Evolutionary conservation across 2,329 filamentous ascomycete genomes (phyloP).

Genomic region (Alternaria burnsii): DNA sequence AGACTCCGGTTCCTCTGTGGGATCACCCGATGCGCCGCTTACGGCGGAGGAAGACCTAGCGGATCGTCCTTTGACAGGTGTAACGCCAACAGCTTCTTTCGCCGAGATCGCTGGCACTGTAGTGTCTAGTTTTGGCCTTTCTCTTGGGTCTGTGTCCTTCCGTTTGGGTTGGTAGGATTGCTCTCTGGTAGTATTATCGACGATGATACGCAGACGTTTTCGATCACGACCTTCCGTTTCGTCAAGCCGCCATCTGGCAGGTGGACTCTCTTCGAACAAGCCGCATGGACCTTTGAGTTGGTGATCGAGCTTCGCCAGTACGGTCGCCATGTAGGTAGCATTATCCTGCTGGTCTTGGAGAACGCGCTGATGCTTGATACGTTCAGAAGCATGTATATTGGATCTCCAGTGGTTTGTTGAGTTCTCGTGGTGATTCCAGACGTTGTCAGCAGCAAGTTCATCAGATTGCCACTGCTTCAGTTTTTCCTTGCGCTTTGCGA

Average conservation of each 20-base stretch:
- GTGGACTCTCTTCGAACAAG: constrained; percentile 72
- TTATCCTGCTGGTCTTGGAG: constrained; percentile 95
- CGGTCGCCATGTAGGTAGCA: constrained; percentile 75
- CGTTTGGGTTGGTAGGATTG: constrained; percentile 87
- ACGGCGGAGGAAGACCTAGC: constrained; percentile 32
- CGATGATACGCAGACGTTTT: constrained; percentile 87
- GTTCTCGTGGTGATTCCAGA: constrained; percentile 82
- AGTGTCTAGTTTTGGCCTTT: constrained; percentile 59
- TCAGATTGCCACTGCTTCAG: constrained; percentile 82
- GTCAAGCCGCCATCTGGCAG: constrained; percentile 88
- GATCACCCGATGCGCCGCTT: constrained; percentile 32
- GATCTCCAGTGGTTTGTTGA: constrained; percentile 92
- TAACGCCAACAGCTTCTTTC: constrained; percentile 41
- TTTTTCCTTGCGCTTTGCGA: constrained; percentile 80
- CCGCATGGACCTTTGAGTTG: constrained; percentile 82
- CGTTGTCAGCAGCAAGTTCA: constrained; percentile 72
- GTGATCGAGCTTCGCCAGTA: constrained; percentile 80
- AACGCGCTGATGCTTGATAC: constrained; percentile 87
- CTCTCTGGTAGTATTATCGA: constrained; percentile 72
- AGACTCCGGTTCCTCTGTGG: constrained; percentile 53
- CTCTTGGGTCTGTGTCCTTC: constrained; percentile 66
- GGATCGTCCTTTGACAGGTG: constrained; percentile 34
- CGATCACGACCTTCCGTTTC: constrained; percentile 94
- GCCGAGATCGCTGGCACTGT: constrained; percentile 46
- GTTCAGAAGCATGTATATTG: constrained; percentile 92